Base-by-base conservation (phyloP, 2,329 filamentous ascomycete genomes). In the Botrytis cinerea region DNA sequence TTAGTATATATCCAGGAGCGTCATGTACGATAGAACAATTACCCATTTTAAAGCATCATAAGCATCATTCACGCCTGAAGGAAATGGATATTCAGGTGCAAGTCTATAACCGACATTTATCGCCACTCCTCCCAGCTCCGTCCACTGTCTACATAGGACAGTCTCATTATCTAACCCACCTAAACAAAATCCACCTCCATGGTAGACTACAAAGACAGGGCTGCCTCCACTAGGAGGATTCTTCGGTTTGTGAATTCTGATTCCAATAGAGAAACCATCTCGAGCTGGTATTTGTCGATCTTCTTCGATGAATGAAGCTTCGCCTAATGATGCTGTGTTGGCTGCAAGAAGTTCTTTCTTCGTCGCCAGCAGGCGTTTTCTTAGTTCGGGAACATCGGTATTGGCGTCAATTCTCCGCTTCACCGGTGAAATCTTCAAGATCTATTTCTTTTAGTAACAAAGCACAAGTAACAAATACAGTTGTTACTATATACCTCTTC, bases 21-120 rank as follows among this genome's bases (percentile, higher is more conserved):
- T 22, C 20, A 28, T 25, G 9, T 51, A 4, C 64, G 32, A 40
- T 10, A 14, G 40, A 32, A 43, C 6, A 66, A 79, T 54, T 72
- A 84, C 80, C 84, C 84, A 87, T 78, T 83, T 79, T 63, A 86
- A 73, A 9, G 82, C 82, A 77, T 87, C 85, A 81, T 82, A 86
- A 32, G 80, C 80, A 75, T 87, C 86, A 38, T 84, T 77, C 22
- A 83, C 78, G 16, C 82, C 81, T 2, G 81, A 81, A 1, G 85
- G 85, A 74, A 86, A 87, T 22, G 82, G 81, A 75, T 84, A 75
- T 73, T 87, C 83, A 0, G 85, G 85, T 2, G 84, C 84, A 25
- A 86, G 81, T 46, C 84, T 80, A 74, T 86, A 85, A 32, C 81
- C 81, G 16, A 84, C 81, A 75, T 82, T 84, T 10, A 86, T 80